Percentiles rank a stretch among this genome's conserved stretches.
Evolutionary conservation across 2,329 filamentous ascomycete genomes (phyloP).

Genomic region (Coniochaeta prunicola): DNA sequence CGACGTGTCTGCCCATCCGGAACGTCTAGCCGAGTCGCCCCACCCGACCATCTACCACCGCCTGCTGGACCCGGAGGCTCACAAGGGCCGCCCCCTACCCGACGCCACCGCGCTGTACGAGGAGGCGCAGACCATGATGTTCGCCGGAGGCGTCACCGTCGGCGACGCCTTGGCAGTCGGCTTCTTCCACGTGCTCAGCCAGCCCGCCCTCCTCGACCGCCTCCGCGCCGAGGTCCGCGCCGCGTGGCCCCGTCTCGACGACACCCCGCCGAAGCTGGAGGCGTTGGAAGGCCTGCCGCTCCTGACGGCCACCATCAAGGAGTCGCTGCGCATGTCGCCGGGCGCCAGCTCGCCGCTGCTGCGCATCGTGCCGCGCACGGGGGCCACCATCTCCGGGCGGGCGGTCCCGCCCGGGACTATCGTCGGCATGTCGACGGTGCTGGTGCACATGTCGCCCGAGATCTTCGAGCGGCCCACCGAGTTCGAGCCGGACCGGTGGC

Average conservation of each 20-base stretch:
- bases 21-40: slow-evolving; percentile 15
- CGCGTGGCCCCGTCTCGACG: slow-evolving; percentile 27
- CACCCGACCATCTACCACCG: slow-evolving; percentile 27
- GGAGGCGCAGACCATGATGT: slow-evolving; percentile 36
- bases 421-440: slow-evolving; percentile 2
- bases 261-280: slow-evolving; percentile 19
- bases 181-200: slow-evolving; percentile 29
- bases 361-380: neutral
- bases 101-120: slow-evolving; percentile 25
- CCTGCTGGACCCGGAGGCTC: slow-evolving; percentile 20
- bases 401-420: neutral
- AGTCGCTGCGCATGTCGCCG: slow-evolving; percentile 26
- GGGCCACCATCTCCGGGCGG: neutral
- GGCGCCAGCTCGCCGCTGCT: slow-evolving; percentile 6
- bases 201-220: slow-evolving; percentile 20
- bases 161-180: slow-evolving; percentile 32
- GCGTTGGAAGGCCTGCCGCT: slow-evolving; percentile 27
- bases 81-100: slow-evolving; percentile 16
- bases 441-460: slow-evolving; percentile 1
- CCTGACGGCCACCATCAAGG: slow-evolving; percentile 29
- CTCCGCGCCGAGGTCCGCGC: slow-evolving; percentile 28
- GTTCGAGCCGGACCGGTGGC: neutral
- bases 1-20: slow-evolving; percentile 5
- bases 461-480: neutral
- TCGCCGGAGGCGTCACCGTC: slow-evolving; percentile 36